These are phyloP conservation scores for Yarrowia alimentaria DNA, from an alignment of 805 yeast genomes.

Conservation along the genomic window DNA sequence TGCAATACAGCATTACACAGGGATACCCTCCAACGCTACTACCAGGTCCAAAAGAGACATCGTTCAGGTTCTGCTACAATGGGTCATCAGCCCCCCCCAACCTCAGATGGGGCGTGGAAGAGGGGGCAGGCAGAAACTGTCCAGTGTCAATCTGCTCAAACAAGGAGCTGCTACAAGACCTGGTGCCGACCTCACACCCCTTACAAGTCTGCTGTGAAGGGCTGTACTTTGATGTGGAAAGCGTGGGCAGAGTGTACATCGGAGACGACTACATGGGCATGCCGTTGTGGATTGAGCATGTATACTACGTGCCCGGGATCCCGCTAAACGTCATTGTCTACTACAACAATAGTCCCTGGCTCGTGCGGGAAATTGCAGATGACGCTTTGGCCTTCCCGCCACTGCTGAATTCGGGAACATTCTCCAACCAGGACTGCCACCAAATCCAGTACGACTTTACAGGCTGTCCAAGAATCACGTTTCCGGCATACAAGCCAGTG, in stretches of 20 bases:
- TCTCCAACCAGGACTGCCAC: constrained; percentile 2
- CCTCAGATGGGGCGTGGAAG: neutral
- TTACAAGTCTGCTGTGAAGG: constrained; percentile 9
- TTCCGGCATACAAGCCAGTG: constrained; percentile 9
- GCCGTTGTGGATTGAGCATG: constrained; percentile 12
- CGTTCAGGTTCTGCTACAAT: constrained; percentile 18
- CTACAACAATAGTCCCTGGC: constrained; percentile 2
- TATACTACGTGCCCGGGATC: constrained; percentile 20
- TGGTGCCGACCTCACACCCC: neutral
- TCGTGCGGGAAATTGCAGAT: neutral
- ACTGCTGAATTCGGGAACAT: constrained; percentile 7
- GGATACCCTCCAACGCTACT: neutral
- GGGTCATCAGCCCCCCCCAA: neutral
- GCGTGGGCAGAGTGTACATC: constrained; percentile 10
- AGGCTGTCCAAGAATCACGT: constrained; percentile 14
- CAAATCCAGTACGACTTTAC: constrained; percentile 16
- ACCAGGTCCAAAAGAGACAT: constrained; percentile 3
- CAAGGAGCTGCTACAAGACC: constrained; percentile 1
- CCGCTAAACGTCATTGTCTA: constrained; percentile 21
- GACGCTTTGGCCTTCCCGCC: neutral
- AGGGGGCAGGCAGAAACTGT: neutral
- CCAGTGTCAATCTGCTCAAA: constrained; percentile 19
- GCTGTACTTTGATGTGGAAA: constrained; percentile 10
- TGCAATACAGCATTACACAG: neutral
- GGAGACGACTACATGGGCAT: constrained; percentile 1